Conservation (phyloP, 495 filamentous ascomycete genomes). For the Penicillium arizonense region DNA sequence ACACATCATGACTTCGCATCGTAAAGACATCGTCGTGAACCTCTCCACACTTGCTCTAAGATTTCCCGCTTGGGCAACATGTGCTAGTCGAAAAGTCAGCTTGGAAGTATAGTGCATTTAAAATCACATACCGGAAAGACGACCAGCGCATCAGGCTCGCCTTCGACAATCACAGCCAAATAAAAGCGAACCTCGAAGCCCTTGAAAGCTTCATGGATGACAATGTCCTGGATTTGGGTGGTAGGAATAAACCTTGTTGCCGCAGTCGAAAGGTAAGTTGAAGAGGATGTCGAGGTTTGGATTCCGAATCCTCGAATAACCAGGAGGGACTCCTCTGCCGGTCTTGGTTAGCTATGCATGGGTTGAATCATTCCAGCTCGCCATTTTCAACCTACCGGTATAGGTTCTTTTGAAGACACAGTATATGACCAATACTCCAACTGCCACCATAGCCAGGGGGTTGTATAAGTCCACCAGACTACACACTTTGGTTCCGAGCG, state of each 20-base stretch:
- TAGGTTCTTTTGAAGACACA: constrained; percentile 49
- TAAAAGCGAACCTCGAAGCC: constrained; percentile 92
- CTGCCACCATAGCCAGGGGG: constrained; percentile 25
- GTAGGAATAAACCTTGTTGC: constrained; percentile 91
- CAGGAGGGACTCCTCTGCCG: constrained; percentile 76
- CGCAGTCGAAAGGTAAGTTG: constrained; percentile 60
- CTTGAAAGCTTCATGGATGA: constrained; percentile 93
- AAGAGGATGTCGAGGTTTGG: constrained; percentile 73
- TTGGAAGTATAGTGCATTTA: neutral
- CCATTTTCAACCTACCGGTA: constrained; percentile 36
- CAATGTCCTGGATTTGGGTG: constrained; percentile 82
- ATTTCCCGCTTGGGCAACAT: constrained; percentile 68
- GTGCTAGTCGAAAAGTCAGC: constrained; percentile 37
- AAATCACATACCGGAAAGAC: constrained; percentile 72
- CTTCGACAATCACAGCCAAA: constrained; percentile 85
- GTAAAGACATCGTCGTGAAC: constrained; percentile 71
- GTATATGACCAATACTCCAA: constrained; percentile 37
- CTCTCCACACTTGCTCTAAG: constrained; percentile 84
- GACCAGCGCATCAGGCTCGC: constrained; percentile 83
- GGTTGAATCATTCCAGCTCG: neutral
- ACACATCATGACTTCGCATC: constrained; percentile 53
- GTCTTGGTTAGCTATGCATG: constrained; percentile 21
- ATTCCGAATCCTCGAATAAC: constrained; percentile 88
- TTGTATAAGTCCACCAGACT: constrained; percentile 37
- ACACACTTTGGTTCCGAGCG: constrained; percentile 27